Evolutionary conservation across 2,329 filamentous ascomycete genomes (phyloP), one percentile per base, ranked within the genome.

Genomic region (Rhinocladiella similis): DNA sequence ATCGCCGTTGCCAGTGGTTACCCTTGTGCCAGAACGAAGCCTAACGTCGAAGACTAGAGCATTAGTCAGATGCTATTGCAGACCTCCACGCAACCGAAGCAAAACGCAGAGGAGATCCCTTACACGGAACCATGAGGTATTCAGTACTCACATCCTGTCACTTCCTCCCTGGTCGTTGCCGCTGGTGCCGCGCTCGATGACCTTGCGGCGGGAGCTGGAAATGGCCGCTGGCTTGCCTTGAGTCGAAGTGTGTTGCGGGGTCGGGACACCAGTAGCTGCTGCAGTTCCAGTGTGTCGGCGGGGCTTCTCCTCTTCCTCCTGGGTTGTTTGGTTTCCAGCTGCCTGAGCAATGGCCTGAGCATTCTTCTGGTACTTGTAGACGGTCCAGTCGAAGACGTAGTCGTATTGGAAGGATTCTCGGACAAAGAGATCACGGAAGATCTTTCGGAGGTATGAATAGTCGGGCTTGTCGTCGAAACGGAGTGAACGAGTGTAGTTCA

Each of bases 291-390:
- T 51, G 27, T 67, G 85, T 84, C 84, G 84, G 64, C 82, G 80
- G 77, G 92, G 90, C 69, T 94, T 90, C 16, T 91, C 88, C 39
- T 86, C 85, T 64, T 91, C 88, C 61, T 83, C 81, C 65, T 83
- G 84, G 74, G 83, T 80, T 57, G 77, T 77, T 69, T 84, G 80
- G 67, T 83, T 81, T 66, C 83, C 86, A 65, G 86, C 86, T 66
- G 89, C 89, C 75, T 93, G 88, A 66, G 90, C 90, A 74, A 96
- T 96, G 70, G 91, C 91, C 79, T 95, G 90, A 53, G 92, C 92
- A 69, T 97, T 97, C 87, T 97, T 97, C 84, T 97, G 92, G 83
- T 97, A 97, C 82, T 97, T 97, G 86, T 97, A 97, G 70, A 97
- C 94, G 59, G 94, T 99, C 94, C 94, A 99, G 80, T 99, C 94